These are phyloP conservation scores for Penicillium bialowiezense DNA, from an alignment of 495 filamentous ascomycete genomes.

Conservation along the genomic window DNA sequence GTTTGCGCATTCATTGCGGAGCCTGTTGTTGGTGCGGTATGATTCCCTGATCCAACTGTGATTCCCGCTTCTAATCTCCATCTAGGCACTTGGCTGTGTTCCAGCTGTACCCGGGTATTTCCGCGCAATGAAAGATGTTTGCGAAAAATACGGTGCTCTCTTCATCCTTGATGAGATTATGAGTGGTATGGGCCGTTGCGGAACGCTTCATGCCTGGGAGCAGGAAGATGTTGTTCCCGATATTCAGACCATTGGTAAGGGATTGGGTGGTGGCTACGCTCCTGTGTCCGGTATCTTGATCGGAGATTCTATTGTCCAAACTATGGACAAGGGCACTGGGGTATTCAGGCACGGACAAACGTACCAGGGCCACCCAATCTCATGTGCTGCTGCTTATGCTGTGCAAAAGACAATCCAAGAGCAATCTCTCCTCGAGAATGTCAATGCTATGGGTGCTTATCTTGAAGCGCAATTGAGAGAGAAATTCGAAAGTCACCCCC, in stretches of 20 bases:
- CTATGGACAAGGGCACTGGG: constrained; percentile 53
- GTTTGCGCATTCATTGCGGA: constrained; percentile 79
- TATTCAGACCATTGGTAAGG: constrained; percentile 69
- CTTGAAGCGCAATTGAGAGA: constrained; percentile 36
- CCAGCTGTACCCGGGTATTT: constrained; percentile 64
- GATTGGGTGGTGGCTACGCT: constrained; percentile 63
- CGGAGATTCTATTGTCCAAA: constrained; percentile 49
- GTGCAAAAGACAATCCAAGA: constrained; percentile 51
- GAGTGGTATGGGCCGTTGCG: constrained; percentile 72
- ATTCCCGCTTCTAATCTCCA: not conserved
- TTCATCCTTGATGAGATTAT: constrained; percentile 77
- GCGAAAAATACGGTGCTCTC: constrained; percentile 62
- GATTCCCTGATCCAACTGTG: constrained; percentile 6
- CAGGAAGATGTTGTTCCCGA: constrained; percentile 61
- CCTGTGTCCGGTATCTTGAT: constrained; percentile 61
- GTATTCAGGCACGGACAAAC: constrained; percentile 58
- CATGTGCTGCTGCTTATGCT: constrained; percentile 54
- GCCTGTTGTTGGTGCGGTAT: constrained; percentile 59
- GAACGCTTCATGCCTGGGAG: constrained; percentile 67
- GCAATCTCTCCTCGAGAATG: constrained; percentile 49
- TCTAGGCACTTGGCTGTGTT: constrained; percentile 56
- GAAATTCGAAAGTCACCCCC: constrained; percentile 32
- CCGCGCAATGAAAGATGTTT: constrained; percentile 58
- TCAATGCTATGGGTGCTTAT: constrained; percentile 42
- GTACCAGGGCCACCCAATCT: constrained; percentile 57